Percentiles rank a stretch among this genome's conserved stretches.
phyloP scores from a whole-genome alignment of 2,329 filamentous ascomycete genomes.

The Pyricularia pennisetigena region DNA sequence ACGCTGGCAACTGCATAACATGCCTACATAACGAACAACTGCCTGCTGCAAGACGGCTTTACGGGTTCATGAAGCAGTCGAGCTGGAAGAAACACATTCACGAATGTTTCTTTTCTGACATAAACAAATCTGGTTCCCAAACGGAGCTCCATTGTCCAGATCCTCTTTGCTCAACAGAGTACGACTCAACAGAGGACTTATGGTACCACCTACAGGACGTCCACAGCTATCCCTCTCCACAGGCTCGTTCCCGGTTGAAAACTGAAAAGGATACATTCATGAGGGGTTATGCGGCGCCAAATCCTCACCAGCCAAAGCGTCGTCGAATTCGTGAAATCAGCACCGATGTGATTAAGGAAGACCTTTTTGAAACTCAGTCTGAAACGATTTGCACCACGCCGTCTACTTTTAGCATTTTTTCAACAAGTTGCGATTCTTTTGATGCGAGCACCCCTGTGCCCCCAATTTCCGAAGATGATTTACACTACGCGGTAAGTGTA shows the following conservation, averaged over 20 bases:
- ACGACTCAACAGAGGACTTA: background rate
- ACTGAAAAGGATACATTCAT: background rate
- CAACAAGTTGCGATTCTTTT: background rate
- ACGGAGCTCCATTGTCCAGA: background rate
- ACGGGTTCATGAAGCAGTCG: background rate
- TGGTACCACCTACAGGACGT: background rate
- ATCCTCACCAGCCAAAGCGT: background rate
- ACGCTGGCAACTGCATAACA: background rate
- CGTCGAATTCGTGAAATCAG: background rate
- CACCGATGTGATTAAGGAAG: background rate
- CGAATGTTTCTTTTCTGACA: background rate
- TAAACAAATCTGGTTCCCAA: background rate
- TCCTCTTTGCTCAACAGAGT: background rate
- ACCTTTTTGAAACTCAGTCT: background rate
- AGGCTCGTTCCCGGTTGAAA: background rate
- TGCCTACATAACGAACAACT: background rate
- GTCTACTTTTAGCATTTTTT: background rate
- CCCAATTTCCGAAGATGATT: background rate
- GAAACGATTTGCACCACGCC: background rate
- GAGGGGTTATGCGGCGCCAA: background rate
- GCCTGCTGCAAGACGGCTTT: background rate
- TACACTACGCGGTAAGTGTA: background rate
- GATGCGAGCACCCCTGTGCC: background rate
- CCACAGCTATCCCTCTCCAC: constrained; percentile 1
- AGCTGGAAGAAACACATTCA: background rate